These are phyloP conservation scores for Ziziphus jujuba DNA, from an alignment of 306 rosid species.

Conservation along the genomic window DNA sequence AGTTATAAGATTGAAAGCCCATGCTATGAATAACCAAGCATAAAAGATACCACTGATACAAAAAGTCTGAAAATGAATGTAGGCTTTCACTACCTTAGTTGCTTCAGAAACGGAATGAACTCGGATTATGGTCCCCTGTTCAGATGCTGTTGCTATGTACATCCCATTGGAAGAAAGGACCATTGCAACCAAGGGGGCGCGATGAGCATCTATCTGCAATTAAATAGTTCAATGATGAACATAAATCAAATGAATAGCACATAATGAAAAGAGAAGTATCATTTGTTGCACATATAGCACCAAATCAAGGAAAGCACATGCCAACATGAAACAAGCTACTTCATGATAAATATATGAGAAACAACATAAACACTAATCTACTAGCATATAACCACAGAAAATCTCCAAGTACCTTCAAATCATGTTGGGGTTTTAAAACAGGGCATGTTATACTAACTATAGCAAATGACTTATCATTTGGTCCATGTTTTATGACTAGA, in stretches of 20 bases:
- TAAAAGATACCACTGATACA: neutral
- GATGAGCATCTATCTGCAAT: slow-evolving; percentile 89
- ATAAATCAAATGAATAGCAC: slow-evolving; percentile 13
- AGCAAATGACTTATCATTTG: slow-evolving; percentile 6
- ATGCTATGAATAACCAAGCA: neutral
- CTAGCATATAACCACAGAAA: neutral
- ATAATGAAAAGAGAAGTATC: neutral
- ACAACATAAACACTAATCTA: slow-evolving; percentile 12
- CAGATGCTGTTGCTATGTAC: slow-evolving; percentile 96
- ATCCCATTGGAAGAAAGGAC: slow-evolving; percentile 81
- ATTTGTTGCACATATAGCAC: slow-evolving; percentile 1
- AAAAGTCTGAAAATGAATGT: slow-evolving; percentile 4
- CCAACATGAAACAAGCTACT: slow-evolving; percentile 3
- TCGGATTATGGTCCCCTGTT: slow-evolving; percentile 92
- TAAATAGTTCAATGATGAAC: slow-evolving; percentile 20
- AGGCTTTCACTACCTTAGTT: slow-evolving; percentile 61
- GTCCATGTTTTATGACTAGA: slow-evolving; percentile 17
- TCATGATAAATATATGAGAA: slow-evolving; percentile 4
- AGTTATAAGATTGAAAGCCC: too few species aligned
- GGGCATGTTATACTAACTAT: neutral
- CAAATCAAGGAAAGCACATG: neutral
- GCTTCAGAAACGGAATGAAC: slow-evolving; percentile 92
- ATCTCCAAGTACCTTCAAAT: neutral
- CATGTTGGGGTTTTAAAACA: neutral
- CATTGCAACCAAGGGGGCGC: slow-evolving; percentile 75